Percentiles rank a stretch among this genome's conserved stretches.
Conservation (phyloP, 257 asterid genomes). For the Ajuga chamaepitys region DNA sequence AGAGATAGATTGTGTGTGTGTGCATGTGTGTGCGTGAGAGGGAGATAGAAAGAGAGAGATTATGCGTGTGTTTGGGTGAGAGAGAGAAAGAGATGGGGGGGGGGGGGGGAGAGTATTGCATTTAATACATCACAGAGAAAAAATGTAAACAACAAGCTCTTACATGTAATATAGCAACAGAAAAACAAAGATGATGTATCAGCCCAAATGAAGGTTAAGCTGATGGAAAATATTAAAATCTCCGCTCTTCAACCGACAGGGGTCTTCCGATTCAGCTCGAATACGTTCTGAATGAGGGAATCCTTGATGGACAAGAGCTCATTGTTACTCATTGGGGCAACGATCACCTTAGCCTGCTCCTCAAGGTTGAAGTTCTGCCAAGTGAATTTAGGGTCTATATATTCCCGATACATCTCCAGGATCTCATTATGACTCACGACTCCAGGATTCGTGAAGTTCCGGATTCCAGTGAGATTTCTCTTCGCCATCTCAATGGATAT, state of each 20-base stretch:
- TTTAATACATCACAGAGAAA: constrained; percentile 17
- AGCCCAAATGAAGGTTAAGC: not conserved
- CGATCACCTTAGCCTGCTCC: constrained; percentile 86
- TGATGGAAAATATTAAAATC: constrained; percentile 3
- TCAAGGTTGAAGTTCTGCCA: constrained; percentile 72
- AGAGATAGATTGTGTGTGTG: no score
- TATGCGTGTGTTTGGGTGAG: no score
- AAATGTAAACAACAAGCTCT: not conserved
- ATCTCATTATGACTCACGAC: constrained; percentile 83
- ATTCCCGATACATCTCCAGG: constrained; percentile 62
- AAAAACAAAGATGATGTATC: not conserved
- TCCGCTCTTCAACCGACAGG: constrained; percentile 32
- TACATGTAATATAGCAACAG: constrained; percentile 7
- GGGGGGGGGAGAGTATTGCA: constrained; percentile 6
- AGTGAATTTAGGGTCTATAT: constrained; percentile 53
- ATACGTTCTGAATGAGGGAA: constrained; percentile 55
- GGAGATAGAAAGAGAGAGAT: no score
- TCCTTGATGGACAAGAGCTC: constrained; percentile 74
- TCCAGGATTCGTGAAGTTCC: constrained; percentile 83
- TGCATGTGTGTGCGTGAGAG: no score
- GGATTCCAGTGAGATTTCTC: constrained; percentile 71
- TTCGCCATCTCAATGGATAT: constrained; percentile 84
- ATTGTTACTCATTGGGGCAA: constrained; percentile 75
- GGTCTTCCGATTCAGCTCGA: constrained; percentile 65
- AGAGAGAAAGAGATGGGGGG: no score